phyloP scores from a whole-genome alignment of 1,284 basidiomycete genomes.

The Ganoderma sinense region DNA sequence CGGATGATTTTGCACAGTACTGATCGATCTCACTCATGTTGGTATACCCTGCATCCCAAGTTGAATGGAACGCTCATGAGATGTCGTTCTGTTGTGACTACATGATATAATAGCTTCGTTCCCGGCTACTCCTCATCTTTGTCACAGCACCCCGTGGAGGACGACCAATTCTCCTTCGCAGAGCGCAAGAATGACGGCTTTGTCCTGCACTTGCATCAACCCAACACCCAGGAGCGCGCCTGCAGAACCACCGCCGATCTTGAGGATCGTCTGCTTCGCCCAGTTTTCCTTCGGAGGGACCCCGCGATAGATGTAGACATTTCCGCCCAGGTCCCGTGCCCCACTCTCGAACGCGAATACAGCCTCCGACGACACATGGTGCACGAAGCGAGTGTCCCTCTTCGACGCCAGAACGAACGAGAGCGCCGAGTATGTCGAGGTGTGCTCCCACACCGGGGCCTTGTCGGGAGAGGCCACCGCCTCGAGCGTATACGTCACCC shows the following conservation, averaged over 20 bases:
- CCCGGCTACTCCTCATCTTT: conserved; percentile 5
- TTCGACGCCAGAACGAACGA: conserved; percentile 96
- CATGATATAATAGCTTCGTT: not conserved
- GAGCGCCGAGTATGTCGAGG: conserved; percentile 85
- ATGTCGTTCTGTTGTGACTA: not conserved
- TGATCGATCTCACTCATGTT: not conserved
- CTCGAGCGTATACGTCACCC: conserved; percentile 69
- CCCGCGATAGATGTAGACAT: conserved; percentile 85
- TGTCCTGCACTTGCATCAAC: conserved; percentile 46
- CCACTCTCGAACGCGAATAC: conserved; percentile 88
- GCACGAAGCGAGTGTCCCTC: conserved; percentile 84
- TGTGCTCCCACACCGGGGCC: conserved; percentile 73
- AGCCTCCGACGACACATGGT: conserved; percentile 63
- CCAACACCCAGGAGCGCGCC: conserved; percentile 87
- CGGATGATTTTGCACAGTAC: not conserved
- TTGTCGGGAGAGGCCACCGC: conserved; percentile 31
- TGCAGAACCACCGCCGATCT: conserved; percentile 69
- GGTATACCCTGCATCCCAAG: not conserved
- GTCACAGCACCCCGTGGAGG: conserved; percentile 54
- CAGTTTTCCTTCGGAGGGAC: conserved; percentile 55
- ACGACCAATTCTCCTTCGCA: conserved; percentile 82
- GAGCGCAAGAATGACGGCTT: conserved; percentile 68
- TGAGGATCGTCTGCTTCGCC: conserved; percentile 83
- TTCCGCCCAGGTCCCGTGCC: conserved; percentile 68
- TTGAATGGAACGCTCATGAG: not conserved